Base-by-base conservation (phyloP, 495 filamentous ascomycete genomes). In the Schizothecium vesticola region DNA sequence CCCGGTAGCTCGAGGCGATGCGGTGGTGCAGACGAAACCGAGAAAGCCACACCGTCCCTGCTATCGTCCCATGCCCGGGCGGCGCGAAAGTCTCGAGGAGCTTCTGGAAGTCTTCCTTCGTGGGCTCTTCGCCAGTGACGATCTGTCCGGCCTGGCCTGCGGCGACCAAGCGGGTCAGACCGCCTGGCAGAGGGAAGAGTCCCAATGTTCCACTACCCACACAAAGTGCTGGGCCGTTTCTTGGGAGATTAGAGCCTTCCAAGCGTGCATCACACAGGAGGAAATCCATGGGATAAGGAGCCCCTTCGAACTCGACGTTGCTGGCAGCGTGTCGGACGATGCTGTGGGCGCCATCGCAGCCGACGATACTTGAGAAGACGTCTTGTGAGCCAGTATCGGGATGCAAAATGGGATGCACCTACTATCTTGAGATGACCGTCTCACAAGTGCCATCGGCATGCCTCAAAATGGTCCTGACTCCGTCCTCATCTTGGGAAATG, bases 331-430 rank as follows among this genome's bases (percentile, higher is more conserved):
- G 77, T 0, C 82, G 77, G 7, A 84, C 81, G 19, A 73, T 66
- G 28, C 77, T 80, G 64, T 76, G 81, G 12, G 80, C 80, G 25
- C 82, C 83, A 63, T 85, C 83, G 60, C 80, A 83, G 8, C 81
- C 83, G 58, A 83, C 77, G 2, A 81, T 73, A 64, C 43, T 51
- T 1, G 43, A 51, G 19, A 8, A 51, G 43, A 2, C 1, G 43
- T 51, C 19, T n/a, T 51, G 16, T 51, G 7, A 51, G 43, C 43
- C 19, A 51, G 6, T n/a, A 51, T 51, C 43, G n/a, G 5, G 19
- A 51, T 3, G 19, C 19, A 51, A n/a, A 51, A 51, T n/a, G 6
- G 19, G 43, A 8, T n/a, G 19, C 43, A 51, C 16, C 0, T 51
- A 51, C 43, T 81, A 83, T 31, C 76, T 76, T n/a, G 76, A 75